Evolutionary conservation across 345 rosid species (phyloP), one percentile per base, ranked within the genome.

Genomic region (Salix purpurea): DNA sequence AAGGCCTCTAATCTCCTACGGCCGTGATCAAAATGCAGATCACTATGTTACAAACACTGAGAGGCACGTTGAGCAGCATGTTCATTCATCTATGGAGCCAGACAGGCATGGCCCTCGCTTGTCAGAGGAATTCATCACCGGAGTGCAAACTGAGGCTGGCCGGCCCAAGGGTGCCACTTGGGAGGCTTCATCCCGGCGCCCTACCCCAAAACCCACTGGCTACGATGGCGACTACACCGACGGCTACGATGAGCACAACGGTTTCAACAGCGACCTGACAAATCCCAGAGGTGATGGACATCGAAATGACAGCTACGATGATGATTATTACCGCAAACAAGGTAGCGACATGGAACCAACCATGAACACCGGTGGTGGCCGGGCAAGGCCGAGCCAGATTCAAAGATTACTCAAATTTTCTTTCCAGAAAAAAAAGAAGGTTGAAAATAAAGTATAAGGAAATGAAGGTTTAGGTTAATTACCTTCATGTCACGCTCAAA

Each of bases 111-210:
- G 56, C 50, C 24, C 74, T 65, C 74, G 16, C 77, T 72, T 28
- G 79, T 39, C 60, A 50, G 78, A 72, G 21, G 87, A 81, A 15
- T 84, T 76, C 75, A 16, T 84, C 44, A 81, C 71, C 70, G 68
- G 64, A 69, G 77, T 73, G 40, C 87, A 83, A 30, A 74, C 66
- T 9, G 84, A 81, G 68, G 83, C 79, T 39, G 81, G 86, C 73
- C 67, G 23, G 24, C 85, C 85, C 6, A 67, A 12, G 86, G 77
- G 74, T 76, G 68, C 64, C 67, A 79, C 79, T 75, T 5, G 67
- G 42, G 76, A 61, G 54, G 66, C 82, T 69, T 14, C 80, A 23
- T 7, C 67, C 6, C 77, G 83, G 88, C 78, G 28, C 56, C 79
- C 15, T 46, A 5, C 80, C 6, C 77, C 84, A 32, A 75, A 67